Evolutionary conservation across 2,329 filamentous ascomycete species (phyloP), one percentile per base, ranked within the genome.

Genomic region (Trichoderma asperellum): DNA sequence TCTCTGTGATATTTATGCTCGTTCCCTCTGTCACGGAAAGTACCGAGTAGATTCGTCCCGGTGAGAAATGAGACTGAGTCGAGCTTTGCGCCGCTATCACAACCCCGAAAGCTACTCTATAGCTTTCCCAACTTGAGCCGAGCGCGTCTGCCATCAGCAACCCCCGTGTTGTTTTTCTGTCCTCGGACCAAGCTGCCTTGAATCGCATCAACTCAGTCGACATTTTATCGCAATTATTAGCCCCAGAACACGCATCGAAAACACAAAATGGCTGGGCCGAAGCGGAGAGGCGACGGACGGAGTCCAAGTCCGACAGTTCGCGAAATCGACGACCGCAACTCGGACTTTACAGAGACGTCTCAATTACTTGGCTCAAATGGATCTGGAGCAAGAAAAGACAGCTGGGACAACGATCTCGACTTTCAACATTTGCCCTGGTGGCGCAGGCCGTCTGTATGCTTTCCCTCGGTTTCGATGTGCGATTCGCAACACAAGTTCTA

Each of bases 371-470:
- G 77, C 70, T 72, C 76, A 43, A 75, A 74, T 71, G 72, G 57
- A 62, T 58, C 68, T 5, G 49, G 43, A 21, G 53, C 68, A 27
- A 56, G 55, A n/a, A 64, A 69, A 24, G 43, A 29, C 18, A 55
- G 61, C 35, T 69, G 68, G 68, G 70, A 72, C 47, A 72, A 68
- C 16, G 73, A 70, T 29, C 82, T 82, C 14, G 90, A 92, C 73
- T 92, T 91, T 72, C 82, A 83, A 37, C 83, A 83, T 8, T 73
- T 90, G 64, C 85, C 89, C 4, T 89, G 88, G 88, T 89, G 88
- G 83, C 85, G 82, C 71, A 82, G 77, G 72, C 90, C 91, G 16
- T 90, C 88, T 58, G 87, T 90, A 82, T 72, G 85, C 71, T 61
- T 56, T 21, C 18, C 40, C 18, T 67, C 58, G 62, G 18, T 27